phyloP scores from a whole-genome alignment of 495 filamentous ascomycete species.

The Aspergillus hancockii region DNA sequence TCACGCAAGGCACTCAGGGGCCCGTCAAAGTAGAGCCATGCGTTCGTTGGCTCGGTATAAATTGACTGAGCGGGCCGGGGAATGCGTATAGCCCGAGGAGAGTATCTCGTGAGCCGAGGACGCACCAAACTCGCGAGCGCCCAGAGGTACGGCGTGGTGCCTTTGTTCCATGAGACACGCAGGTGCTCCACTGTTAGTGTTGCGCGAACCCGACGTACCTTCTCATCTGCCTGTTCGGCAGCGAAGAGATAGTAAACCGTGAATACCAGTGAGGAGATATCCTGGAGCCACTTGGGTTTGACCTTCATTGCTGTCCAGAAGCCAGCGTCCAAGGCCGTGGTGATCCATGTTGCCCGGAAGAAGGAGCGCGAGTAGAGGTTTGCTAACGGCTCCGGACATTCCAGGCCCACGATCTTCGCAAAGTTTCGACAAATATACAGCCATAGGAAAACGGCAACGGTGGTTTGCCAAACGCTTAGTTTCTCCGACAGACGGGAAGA shows the following conservation, averaged over 20 bases:
- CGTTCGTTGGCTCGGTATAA: slow-evolving; percentile 80
- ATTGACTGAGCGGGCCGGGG: slow-evolving; percentile 73
- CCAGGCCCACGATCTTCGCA: slow-evolving; percentile 84
- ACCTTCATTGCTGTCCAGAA: slow-evolving; percentile 99
- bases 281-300: slow-evolving; percentile 74
- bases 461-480: slow-evolving; percentile 84
- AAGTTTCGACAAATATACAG: slow-evolving; percentile 92
- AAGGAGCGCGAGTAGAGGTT: slow-evolving; percentile 94
- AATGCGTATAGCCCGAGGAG: slow-evolving; percentile 79
- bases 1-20: slow-evolving; percentile 71
- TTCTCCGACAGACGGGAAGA: slow-evolving; percentile 67
- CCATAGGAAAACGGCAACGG: slow-evolving; percentile 85
- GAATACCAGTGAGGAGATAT: slow-evolving; percentile 80
- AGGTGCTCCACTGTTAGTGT: slow-evolving; percentile 89
- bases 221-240: slow-evolving; percentile 93
- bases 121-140: slow-evolving; percentile 68
- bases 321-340: slow-evolving; percentile 90
- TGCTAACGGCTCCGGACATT: slow-evolving; percentile 88
- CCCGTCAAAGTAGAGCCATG: slow-evolving; percentile 94
- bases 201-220: slow-evolving; percentile 87
- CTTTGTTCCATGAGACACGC: slow-evolving; percentile 93
- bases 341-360: slow-evolving; percentile 96
- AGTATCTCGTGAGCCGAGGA: slow-evolving; percentile 75
- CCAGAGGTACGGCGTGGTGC: slow-evolving; percentile 77
- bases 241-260: slow-evolving; percentile 87